Evolutionary conservation across 2,329 filamentous ascomycete genomes (phyloP), one percentile per base, ranked within the genome.

Genomic region (Diaporthe sp.): DNA sequence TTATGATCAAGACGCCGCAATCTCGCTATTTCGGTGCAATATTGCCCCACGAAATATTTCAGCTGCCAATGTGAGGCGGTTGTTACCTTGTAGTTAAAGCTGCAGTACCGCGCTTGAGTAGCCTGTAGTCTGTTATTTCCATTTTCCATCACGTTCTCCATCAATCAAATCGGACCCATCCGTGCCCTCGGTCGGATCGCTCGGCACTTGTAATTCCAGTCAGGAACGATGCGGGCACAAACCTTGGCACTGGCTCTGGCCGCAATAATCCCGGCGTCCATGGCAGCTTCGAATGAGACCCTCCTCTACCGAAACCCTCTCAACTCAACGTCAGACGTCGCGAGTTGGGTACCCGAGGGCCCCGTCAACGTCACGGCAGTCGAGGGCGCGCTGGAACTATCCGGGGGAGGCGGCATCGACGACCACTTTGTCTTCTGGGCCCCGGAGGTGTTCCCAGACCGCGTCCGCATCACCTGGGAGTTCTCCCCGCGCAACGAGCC

Each of bases 361-460:
- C 81, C 81, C 12, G 74, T 82, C 12, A 78, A 75, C 34, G 77
- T 78, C 9, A 78, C 77, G 39, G 74, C 80, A 19, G 80, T 80
- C 42, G 79, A 82, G 74, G 79, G 78, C 49, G 80, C 79, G n/a
- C 76, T 82, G 62, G 78, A 79, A 65, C 78, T 82, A 39, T 73
- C 71, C 19, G 55, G 53, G n/a, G 72, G 78, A 28, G 82, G 82
- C 31, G 79, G 75, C 19, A 80, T 80, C 58, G 76, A 76, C 72
- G 81, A 82, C 51, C 80, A 82, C 77, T 83, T 83, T 68, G 80
- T 82, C 46, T 82, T 81, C 72, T 83, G 82, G 82, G 76, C 80
- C 19, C 81, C 81, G 12, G 80, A 83, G 72, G 76, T 81, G 17
- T 82, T 83, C 72, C 81, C 81, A 13, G 80, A 81, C 67, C 78